These are phyloP conservation scores for Hypoxylon crocopeplum DNA, from an alignment of 495 filamentous ascomycete species.

Conservation along the genomic window DNA sequence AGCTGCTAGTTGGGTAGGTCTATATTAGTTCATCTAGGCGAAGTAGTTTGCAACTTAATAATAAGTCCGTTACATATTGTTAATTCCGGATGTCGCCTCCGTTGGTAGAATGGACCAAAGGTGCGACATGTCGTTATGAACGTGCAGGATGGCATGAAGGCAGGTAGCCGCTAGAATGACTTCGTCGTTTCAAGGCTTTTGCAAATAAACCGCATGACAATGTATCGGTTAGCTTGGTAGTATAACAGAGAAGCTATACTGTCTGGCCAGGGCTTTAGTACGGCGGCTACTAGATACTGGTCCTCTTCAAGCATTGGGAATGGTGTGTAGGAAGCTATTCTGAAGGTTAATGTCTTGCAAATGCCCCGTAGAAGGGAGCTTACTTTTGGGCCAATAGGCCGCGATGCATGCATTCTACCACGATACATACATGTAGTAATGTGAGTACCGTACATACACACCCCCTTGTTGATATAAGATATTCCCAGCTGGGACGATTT, in stretches of 20 bases:
- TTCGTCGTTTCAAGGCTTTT: neutral
- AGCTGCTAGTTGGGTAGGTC: neutral
- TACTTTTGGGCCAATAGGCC: neutral
- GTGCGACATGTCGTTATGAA: neutral
- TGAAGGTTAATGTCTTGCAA: too few relatives aligned
- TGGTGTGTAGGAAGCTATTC: neutral
- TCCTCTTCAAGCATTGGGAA: neutral
- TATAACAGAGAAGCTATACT: too few relatives aligned
- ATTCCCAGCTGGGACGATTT: slow-evolving; percentile 5
- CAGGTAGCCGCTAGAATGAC: neutral
- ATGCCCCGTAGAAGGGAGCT: too few relatives aligned
- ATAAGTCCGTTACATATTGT: slow-evolving; percentile 18
- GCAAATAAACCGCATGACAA: too few relatives aligned
- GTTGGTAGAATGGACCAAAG: slow-evolving; percentile 8
- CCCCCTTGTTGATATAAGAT: slow-evolving; percentile 1
- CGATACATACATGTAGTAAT: too few relatives aligned
- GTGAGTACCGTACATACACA: neutral
- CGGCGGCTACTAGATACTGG: too few relatives aligned
- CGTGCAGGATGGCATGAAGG: slow-evolving; percentile 3
- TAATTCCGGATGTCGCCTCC: slow-evolving; percentile 27
- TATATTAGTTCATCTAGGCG: slow-evolving; percentile 21
- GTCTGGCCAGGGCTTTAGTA: too few relatives aligned
- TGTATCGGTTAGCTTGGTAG: too few relatives aligned
- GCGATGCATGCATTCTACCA: neutral
- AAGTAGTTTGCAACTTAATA: slow-evolving; percentile 10